Conservation (phyloP, 176 grass and related monocot species). For the Aegilops speltoides region DNA sequence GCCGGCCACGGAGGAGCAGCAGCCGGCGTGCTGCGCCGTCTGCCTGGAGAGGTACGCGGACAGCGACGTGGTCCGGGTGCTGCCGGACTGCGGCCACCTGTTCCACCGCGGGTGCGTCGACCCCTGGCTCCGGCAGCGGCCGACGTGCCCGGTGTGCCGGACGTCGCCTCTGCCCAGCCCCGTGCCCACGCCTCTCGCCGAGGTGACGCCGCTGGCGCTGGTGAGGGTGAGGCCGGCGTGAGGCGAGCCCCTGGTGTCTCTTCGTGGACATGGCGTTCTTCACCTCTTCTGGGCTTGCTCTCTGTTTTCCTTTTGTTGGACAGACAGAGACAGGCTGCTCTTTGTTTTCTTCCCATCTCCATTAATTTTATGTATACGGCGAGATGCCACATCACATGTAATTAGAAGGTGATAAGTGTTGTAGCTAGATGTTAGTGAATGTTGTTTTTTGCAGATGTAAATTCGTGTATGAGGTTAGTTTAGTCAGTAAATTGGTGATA, state of each 20-base stretch:
- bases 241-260: background rate
- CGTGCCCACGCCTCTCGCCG: constrained; percentile 4
- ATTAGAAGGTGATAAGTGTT: too few species aligned
- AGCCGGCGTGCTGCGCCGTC: background rate
- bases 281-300: background rate
- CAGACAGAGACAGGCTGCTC: too few species aligned
- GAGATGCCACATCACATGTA: too few species aligned
- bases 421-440: too few species aligned
- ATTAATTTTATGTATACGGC: too few species aligned
- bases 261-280: background rate
- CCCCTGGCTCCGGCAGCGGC: background rate
- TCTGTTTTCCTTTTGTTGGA: background rate
- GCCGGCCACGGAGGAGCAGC: background rate
- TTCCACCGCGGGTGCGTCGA: background rate
- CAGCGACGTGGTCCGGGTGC: background rate
- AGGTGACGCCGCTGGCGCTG: constrained; percentile 1
- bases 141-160: constrained; percentile 9
- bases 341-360: too few species aligned
- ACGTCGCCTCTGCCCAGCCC: background rate
- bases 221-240: background rate
- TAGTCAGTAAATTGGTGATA: too few species aligned
- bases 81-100: constrained; percentile 1
- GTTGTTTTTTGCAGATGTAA: too few species aligned
- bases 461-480: too few species aligned
- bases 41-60: constrained; percentile 12